Percentiles rank a stretch among this genome's conserved stretches.
phyloP scores from a whole-genome alignment of 106 monocot species.

The Dendrobium nobile region DNA sequence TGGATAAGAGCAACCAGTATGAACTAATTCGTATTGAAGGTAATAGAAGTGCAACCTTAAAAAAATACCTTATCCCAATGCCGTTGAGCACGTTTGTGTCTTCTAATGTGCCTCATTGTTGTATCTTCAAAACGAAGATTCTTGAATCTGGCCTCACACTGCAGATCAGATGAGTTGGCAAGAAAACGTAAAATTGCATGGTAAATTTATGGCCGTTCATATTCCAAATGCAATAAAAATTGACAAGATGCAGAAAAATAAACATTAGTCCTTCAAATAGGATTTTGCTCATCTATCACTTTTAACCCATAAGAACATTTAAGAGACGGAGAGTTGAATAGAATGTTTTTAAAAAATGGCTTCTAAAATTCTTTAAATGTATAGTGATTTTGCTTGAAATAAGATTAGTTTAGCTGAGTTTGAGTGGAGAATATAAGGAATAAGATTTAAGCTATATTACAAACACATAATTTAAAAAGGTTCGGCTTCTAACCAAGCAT shows the following conservation, averaged over 20 bases:
- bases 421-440: too few species aligned
- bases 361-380: too few species aligned
- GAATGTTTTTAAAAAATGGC: too few species aligned
- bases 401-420: too few species aligned
- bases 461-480: too few species aligned
- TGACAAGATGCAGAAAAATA: background rate
- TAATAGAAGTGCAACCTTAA: background rate
- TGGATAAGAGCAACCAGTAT: conserved; percentile 14
- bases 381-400: too few species aligned
- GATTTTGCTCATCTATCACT: too few species aligned
- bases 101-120: conserved; percentile 41
- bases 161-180: background rate
- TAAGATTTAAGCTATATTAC: too few species aligned
- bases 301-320: too few species aligned
- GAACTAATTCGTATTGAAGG: background rate
- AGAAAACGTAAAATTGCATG: background rate
- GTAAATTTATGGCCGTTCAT: background rate
- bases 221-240: background rate
- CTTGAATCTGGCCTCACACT: conserved; percentile 74
- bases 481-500: too few species aligned
- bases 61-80: conserved; percentile 62
- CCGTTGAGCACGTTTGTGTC: conserved; percentile 39
- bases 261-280: background rate
- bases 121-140: conserved; percentile 59
- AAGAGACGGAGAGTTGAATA: too few species aligned